Evolutionary conservation across 441 rosid species (phyloP).

Genomic region (Gossypium schwendimanii): DNA sequence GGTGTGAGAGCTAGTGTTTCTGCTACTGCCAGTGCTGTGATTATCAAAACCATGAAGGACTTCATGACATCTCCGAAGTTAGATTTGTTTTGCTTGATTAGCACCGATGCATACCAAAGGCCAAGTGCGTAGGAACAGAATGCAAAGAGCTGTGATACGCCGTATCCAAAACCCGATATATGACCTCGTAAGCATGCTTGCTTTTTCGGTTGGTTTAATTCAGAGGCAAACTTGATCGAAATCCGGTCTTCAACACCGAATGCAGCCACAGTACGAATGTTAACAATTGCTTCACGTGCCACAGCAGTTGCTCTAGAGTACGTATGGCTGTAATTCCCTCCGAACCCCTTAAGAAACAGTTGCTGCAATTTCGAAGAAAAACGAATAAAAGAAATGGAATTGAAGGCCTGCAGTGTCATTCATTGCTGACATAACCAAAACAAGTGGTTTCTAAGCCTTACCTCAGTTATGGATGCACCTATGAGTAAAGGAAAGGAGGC

Average conservation of each 20-base stretch:
- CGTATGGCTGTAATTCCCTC: slow-evolving; percentile 59
- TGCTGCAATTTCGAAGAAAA: slow-evolving; percentile 35
- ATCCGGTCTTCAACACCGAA: slow-evolving; percentile 66
- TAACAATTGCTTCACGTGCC: slow-evolving; percentile 73
- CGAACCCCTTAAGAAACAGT: slow-evolving; percentile 84
- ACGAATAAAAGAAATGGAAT: not conserved
- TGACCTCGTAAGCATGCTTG: slow-evolving; percentile 60
- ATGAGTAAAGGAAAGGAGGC: slow-evolving; percentile 75
- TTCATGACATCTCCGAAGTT: slow-evolving; percentile 52
- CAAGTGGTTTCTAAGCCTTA: slow-evolving; percentile 18
- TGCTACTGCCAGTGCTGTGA: slow-evolving; percentile 57
- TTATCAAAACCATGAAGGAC: slow-evolving; percentile 60
- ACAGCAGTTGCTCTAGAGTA: slow-evolving; percentile 61
- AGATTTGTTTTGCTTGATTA: slow-evolving; percentile 41
- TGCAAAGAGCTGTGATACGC: slow-evolving; percentile 54
- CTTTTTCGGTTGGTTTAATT: slow-evolving; percentile 54
- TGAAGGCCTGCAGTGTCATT: not conserved
- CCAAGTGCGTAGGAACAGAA: slow-evolving; percentile 71
- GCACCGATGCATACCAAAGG: slow-evolving; percentile 73
- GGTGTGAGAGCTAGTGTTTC: slow-evolving; percentile 82
- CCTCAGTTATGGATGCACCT: slow-evolving; percentile 73
- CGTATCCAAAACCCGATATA: slow-evolving; percentile 70
- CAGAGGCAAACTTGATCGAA: slow-evolving; percentile 44
- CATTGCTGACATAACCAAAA: not conserved
- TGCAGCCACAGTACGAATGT: slow-evolving; percentile 70